Evolutionary conservation across 1,284 basidiomycete species (phyloP).

Genomic region (Pseudozyma tsukubaensis): DNA sequence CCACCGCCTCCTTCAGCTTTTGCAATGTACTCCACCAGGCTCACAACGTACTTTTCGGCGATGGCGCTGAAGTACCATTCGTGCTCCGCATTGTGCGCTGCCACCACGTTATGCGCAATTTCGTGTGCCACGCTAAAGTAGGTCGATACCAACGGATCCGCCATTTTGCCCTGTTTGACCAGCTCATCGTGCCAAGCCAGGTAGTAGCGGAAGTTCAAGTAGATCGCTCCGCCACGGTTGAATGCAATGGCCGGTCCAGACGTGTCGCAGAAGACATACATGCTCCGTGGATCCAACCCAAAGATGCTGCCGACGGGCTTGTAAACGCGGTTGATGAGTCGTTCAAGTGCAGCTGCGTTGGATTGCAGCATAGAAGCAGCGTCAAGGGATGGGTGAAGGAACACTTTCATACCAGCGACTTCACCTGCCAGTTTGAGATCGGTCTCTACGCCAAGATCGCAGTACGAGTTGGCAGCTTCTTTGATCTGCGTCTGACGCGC

Average conservation of each 20-base stretch:
- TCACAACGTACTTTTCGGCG: constrained; percentile 76
- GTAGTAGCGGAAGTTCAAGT: constrained; percentile 85
- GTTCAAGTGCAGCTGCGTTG: constrained; percentile 64
- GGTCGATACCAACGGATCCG: constrained; percentile 83
- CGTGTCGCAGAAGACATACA: constrained; percentile 89
- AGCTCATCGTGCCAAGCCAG: constrained; percentile 85
- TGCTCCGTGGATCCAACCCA: constrained; percentile 72
- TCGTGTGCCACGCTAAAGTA: constrained; percentile 94
- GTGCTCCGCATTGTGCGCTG: constrained; percentile 76
- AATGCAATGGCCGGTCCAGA: constrained; percentile 89
- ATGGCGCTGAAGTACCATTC: constrained; percentile 94
- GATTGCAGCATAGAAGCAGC: constrained; percentile 58
- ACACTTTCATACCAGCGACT: constrained; percentile 69
- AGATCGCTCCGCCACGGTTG: constrained; percentile 88
- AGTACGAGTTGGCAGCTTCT: constrained; percentile 69
- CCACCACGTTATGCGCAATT: constrained; percentile 80
- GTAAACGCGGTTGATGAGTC: constrained; percentile 66
- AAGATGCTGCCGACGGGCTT: constrained; percentile 68
- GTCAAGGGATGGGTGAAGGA: constrained; percentile 61
- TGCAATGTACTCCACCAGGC: constrained; percentile 62
- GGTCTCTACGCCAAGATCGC: constrained; percentile 68
- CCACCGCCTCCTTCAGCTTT: constrained; percentile 20
- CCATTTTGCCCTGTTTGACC: constrained; percentile 74
- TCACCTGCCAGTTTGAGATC: constrained; percentile 69
- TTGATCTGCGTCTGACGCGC: constrained; percentile 68